Evolutionary conservation across 129 eudicot genomes (phyloP).

Genomic region (Tanacetum coccineum): DNA sequence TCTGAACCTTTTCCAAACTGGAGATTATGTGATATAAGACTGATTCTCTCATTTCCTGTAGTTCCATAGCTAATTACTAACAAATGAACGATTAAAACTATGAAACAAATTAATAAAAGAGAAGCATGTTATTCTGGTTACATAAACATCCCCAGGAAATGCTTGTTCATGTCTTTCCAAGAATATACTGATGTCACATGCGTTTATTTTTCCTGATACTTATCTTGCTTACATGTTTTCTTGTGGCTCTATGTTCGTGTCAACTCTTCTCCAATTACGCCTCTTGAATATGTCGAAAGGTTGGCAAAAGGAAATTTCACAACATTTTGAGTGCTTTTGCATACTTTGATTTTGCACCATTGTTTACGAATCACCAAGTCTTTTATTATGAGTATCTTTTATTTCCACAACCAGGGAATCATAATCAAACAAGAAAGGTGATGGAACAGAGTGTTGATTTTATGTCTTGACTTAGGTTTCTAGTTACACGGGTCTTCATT

Average conservation of each 20-base stretch:
- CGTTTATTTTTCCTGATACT: too few relatives aligned
- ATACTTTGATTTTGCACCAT: neutral
- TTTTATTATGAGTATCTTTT: neutral
- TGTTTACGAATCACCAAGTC: neutral
- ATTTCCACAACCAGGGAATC: neutral
- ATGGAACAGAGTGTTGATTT: neutral
- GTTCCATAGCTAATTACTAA: neutral
- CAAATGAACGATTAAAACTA: neutral
- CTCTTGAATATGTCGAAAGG: slow-evolving; percentile 12
- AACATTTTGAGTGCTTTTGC: neutral
- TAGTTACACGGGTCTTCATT: too few relatives aligned
- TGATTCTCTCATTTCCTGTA: slow-evolving; percentile 1
- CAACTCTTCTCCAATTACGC: neutral
- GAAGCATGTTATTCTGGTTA: too few relatives aligned
- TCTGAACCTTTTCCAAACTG: slow-evolving; percentile 6
- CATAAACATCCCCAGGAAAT: too few relatives aligned
- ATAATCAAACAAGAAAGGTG: neutral
- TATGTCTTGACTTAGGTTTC: neutral
- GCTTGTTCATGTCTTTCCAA: too few relatives aligned
- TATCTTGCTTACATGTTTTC: neutral
- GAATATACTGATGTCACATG: too few relatives aligned
- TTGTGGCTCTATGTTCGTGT: neutral
- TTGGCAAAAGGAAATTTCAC: neutral
- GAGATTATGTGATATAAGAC: neutral
- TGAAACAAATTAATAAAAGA: neutral